Base-by-base conservation (phyloP, 768 basidiomycete species). In the Hypholoma sublateritium region DNA sequence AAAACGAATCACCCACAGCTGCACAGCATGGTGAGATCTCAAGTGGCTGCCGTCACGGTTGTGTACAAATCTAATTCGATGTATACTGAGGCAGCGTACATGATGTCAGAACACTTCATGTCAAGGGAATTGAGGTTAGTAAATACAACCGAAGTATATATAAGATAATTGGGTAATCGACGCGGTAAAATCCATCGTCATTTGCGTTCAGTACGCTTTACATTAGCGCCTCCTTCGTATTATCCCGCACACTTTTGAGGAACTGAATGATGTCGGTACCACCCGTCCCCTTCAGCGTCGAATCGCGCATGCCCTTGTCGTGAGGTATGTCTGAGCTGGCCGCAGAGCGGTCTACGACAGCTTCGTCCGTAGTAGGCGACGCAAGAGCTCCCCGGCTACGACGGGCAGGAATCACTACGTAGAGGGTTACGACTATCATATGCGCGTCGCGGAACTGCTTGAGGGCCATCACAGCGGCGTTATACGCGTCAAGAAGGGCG, bases 261-360 rank as follows among this genome's bases (percentile, higher is more conserved):
- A 94, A 94, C 36, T 75, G 80, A n/a, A 88, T 83, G 44, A 94
- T 70, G 48, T 86, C 80, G 0, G 91, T 92, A 1, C 92, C 92
- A 8, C 92, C 92, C 0, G 91, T 93, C 1, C 91, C 91, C 58
- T 78, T 83, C 54, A 83, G 49, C 4, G 67, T 65, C 1, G 51
- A 61, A 14, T 61, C 53, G n/a, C 19, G 12, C 7, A 14, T 28
- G 39, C 77, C 66, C 59, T 70, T 65, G 34, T 65, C 16, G 28
- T 58, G 50, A 59, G 11, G 13, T 57, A 58, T 61, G 48, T 44
- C 6, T 51, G 56, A 42, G 51, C 8, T 44, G 58, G 36, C 51
- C 24, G n/a, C 21, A 24, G 11, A 3, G 7, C 4, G 28, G 28
- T 13, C 13, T 44, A 19, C 14, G 42, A 12, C 11, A 41, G n/a